A percentile compares a stretch with the other conserved stretches of the same genome.
These are phyloP conservation scores for Anthoceros angustus DNA, from an alignment of 225 moss, liverwort and hornwort species.

Conservation along the genomic window DNA sequence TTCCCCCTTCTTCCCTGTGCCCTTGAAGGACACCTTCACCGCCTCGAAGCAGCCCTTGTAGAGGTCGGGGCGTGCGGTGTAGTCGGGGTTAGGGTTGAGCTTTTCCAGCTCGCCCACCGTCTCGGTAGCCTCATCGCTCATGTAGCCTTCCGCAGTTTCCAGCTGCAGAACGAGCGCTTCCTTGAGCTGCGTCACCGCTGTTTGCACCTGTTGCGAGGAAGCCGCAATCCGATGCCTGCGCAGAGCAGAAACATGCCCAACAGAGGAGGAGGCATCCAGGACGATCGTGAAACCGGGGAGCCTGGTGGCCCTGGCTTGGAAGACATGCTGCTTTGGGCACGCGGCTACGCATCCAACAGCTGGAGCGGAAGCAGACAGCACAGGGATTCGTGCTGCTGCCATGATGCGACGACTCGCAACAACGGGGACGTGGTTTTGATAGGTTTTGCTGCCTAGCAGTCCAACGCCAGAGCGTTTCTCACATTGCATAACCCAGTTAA, in stretches of 20 bases:
- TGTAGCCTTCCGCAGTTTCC: conserved; percentile 17
- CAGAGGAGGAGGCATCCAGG: background rate
- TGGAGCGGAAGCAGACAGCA: no score
- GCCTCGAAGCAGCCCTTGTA: conserved; percentile 25
- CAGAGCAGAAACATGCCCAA: background rate
- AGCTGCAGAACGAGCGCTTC: conserved; percentile 19
- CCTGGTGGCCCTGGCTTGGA: no score
- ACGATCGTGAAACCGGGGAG: background rate
- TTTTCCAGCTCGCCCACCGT: conserved; percentile 23
- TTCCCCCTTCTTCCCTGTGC: conserved; percentile 23
- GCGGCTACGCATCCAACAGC: no score
- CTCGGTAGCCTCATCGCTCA: conserved; percentile 18
- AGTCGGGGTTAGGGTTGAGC: conserved; percentile 29
- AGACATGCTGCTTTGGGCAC: no score
- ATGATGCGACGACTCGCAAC: no score
- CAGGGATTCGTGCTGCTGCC: no score
- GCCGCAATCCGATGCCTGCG: background rate
- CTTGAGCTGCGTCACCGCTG: conserved; percentile 14
- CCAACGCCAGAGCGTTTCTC: no score
- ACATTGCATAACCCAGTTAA: no score
- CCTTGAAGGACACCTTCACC: conserved; percentile 16
- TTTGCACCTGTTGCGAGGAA: background rate
- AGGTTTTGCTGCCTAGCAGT: no score
- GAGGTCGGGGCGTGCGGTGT: conserved; percentile 17
- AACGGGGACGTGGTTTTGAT: no score